A percentile compares a stretch with the other conserved stretches of the same genome.
Evolutionary conservation across 2,329 filamentous ascomycete species (phyloP).

Genomic region (Aspergillus aculeatinus): DNA sequence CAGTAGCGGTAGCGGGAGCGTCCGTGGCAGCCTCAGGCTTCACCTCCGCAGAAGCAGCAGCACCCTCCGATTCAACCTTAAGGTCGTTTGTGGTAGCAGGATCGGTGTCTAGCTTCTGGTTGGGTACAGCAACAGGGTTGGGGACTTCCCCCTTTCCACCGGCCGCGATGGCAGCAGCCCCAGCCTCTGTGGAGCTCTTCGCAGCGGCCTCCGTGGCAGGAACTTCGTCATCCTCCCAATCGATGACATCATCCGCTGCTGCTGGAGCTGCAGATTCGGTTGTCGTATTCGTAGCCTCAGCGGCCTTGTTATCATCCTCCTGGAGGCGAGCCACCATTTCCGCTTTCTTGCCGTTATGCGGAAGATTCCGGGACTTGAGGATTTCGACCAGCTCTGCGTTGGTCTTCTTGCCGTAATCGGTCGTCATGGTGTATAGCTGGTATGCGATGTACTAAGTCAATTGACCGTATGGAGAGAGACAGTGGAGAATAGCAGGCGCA

Average conservation of each 20-base stretch:
- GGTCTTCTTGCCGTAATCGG: conserved; percentile 52
- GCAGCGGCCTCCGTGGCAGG: conserved; percentile 26
- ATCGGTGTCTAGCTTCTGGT: conserved; percentile 39
- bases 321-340: conserved; percentile 50
- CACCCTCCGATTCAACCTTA: conserved; percentile 26
- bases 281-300: conserved; percentile 10
- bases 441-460: neutral
- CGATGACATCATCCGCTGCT: conserved; percentile 45
- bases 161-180: conserved; percentile 37
- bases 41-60: conserved; percentile 23
- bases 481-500: neutral
- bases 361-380: conserved; percentile 49
- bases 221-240: conserved; percentile 46
- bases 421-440: conserved; percentile 30
- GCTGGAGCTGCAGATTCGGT: conserved; percentile 22
- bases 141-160: conserved; percentile 39
- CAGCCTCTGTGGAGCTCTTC: conserved; percentile 33
- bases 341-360: conserved; percentile 51
- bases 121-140: conserved; percentile 42
- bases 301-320: conserved; percentile 40
- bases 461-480: neutral
- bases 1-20: conserved; percentile 13
- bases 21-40: conserved; percentile 25
- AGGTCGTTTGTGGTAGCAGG: conserved; percentile 41
- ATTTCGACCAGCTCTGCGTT: conserved; percentile 51